Evolutionary conservation across 1,284 basidiomycete genomes (phyloP).

Genomic region (Thelephora terrestris): DNA sequence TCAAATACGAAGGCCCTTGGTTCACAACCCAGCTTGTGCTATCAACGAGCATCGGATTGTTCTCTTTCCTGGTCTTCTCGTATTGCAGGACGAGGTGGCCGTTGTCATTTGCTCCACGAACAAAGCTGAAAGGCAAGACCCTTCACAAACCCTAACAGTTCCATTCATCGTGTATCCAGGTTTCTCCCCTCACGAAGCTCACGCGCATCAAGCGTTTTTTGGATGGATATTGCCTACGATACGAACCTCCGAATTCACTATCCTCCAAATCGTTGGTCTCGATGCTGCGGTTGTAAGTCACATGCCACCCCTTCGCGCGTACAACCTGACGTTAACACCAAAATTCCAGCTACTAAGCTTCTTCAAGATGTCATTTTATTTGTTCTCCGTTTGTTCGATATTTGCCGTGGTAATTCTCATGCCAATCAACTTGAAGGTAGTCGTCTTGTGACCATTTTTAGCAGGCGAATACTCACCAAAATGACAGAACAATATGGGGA

Average conservation of each 20-base stretch:
- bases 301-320: background rate
- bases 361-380: constrained; percentile 88
- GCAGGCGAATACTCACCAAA: constrained; percentile 13
- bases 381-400: constrained; percentile 81
- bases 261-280: constrained; percentile 93
- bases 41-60: constrained; percentile 68
- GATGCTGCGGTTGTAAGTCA: constrained; percentile 82
- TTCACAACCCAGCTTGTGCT: constrained; percentile 85
- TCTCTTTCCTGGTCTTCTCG: constrained; percentile 82
- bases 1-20: constrained; percentile 83
- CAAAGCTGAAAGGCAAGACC: constrained; percentile 79
- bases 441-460: constrained; percentile 13
- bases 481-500: constrained; percentile 61
- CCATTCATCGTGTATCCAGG: constrained; percentile 32
- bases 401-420: constrained; percentile 76
- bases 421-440: constrained; percentile 82
- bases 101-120: constrained; percentile 83
- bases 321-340: background rate
- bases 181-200: constrained; percentile 85
- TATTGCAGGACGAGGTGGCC: constrained; percentile 84
- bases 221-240: constrained; percentile 95
- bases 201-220: constrained; percentile 77
- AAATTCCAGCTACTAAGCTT: constrained; percentile 74
- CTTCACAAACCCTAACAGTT: background rate
- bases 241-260: constrained; percentile 81